These are phyloP conservation scores for Leptodermis oblonga DNA, from an alignment of 257 asterid species.

Conservation along the genomic window DNA sequence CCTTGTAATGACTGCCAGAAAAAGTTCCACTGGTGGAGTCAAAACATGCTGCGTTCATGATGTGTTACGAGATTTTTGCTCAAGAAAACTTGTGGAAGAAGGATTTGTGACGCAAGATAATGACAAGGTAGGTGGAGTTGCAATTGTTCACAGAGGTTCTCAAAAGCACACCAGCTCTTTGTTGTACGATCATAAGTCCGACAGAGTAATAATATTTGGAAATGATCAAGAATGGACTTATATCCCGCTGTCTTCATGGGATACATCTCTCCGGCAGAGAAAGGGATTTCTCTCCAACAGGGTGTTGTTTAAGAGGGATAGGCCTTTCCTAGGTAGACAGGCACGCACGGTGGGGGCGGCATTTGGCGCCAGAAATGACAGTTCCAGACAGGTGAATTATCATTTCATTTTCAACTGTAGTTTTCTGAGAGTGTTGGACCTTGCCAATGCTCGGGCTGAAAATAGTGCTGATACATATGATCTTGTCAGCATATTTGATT, in stretches of 20 bases:
- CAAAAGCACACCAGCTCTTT: background rate
- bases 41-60: slow-evolving; percentile 23
- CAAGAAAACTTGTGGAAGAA: slow-evolving; percentile 4
- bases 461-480: background rate
- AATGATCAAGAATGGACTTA: background rate
- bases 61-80: slow-evolving; percentile 9
- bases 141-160: background rate
- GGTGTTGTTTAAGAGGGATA: background rate
- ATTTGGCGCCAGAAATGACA: background rate
- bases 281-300: background rate
- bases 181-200: background rate
- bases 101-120: background rate
- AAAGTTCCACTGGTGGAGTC: slow-evolving; percentile 13
- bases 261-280: background rate
- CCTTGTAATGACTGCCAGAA: slow-evolving; percentile 1
- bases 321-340: background rate
- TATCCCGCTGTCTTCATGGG: background rate
- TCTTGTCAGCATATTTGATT: background rate
- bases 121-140: background rate
- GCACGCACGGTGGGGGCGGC: background rate
- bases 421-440: slow-evolving; percentile 13
- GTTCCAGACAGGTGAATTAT: background rate
- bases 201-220: background rate
- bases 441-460: background rate
- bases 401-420: background rate